Percentiles rank a stretch among this genome's conserved stretches.
These are phyloP conservation scores for Xanthoceras sorbifolium DNA, from an alignment of 345 rosid genomes.

Conservation along the genomic window DNA sequence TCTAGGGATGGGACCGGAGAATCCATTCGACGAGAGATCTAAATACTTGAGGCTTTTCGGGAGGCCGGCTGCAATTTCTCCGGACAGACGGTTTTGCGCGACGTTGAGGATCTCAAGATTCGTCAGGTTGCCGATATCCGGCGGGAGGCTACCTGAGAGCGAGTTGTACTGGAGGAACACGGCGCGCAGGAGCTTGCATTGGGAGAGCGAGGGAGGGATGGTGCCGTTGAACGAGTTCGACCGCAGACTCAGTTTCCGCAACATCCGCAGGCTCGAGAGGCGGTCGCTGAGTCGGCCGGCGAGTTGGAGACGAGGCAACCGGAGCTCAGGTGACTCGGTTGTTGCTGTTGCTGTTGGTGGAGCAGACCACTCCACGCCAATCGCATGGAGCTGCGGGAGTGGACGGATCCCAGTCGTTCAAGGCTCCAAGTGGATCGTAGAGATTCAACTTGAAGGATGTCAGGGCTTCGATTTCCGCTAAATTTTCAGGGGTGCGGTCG, in stretches of 20 bases:
- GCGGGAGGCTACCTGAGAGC: slow-evolving; percentile 75
- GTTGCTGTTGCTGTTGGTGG: neutral
- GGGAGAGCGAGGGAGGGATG: slow-evolving; percentile 67
- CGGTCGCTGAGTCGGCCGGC: slow-evolving; percentile 65
- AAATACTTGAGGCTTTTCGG: slow-evolving; percentile 53
- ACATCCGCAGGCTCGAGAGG: slow-evolving; percentile 50
- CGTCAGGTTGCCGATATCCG: slow-evolving; percentile 56
- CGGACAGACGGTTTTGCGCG: slow-evolving; percentile 73
- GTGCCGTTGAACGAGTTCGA: slow-evolving; percentile 79
- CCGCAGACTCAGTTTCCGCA: slow-evolving; percentile 68
- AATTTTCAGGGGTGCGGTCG: slow-evolving; percentile 34
- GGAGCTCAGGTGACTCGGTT: slow-evolving; percentile 70
- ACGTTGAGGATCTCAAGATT: slow-evolving; percentile 59
- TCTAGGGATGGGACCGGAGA: slow-evolving; percentile 70
- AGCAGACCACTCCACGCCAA: slow-evolving; percentile 83
- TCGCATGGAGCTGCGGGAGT: slow-evolving; percentile 83
- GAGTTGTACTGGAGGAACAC: slow-evolving; percentile 87
- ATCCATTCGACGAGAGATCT: slow-evolving; percentile 72
- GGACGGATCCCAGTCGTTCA: slow-evolving; percentile 73
- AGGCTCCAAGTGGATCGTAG: slow-evolving; percentile 71
- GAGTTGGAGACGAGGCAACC: slow-evolving; percentile 77
- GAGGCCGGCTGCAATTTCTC: slow-evolving; percentile 52
- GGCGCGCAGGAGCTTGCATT: slow-evolving; percentile 69
- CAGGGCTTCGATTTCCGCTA: slow-evolving; percentile 70
- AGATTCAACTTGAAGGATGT: slow-evolving; percentile 69